Evolutionary conservation across 2,329 filamentous ascomycete species (phyloP), one percentile per base, ranked within the genome.

Genomic region (Colletotrichum graminicola): DNA sequence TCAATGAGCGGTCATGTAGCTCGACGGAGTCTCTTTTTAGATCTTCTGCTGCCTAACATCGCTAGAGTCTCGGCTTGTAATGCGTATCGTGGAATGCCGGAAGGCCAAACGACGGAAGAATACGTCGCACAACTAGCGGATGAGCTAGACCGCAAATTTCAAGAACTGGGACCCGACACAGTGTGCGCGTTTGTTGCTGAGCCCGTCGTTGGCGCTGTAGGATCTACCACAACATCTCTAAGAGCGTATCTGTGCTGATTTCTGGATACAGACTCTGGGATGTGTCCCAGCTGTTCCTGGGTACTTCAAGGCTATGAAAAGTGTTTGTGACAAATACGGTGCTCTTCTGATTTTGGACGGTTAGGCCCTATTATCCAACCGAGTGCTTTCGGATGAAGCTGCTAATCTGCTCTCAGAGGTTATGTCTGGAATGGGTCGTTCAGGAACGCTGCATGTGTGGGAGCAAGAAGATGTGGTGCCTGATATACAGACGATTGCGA

Each of bases 291-390:
- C 91, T 0, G 52, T 68, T 1, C 65, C 57, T 18, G 69, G 69
- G 1, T 96, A 96, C 74, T 89, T 95, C 61, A 81, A 84, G 62
- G 92, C 91, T 0, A 89, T 95, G 80, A 87, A 88, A 75, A 82
- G 83, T 2, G 83, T 96, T 1, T 96, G 93, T 78, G 86, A 91
- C 63, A 89, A 88, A 72, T 85, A 95, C 76, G 93, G 91, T 0
- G 89, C 91, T 0, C 86, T 96, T 0, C 83, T 96, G n/a, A 91
- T 95, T 56, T 81, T 95, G 0, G 94, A 96, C 76, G 55, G 45
- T 64, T 5, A 62, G 52, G 23, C 2, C 3, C 6, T 1, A 2
- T 1, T 2, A 1, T 1, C 0, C 32, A 4, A 45, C 11, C 23
- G 49, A 36, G 54, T 5, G 2, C 16, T 64, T 4, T 32, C 12